phyloP scores from a whole-genome alignment of 352 stramenopile species.

The Globisporangium perplexum region DNA sequence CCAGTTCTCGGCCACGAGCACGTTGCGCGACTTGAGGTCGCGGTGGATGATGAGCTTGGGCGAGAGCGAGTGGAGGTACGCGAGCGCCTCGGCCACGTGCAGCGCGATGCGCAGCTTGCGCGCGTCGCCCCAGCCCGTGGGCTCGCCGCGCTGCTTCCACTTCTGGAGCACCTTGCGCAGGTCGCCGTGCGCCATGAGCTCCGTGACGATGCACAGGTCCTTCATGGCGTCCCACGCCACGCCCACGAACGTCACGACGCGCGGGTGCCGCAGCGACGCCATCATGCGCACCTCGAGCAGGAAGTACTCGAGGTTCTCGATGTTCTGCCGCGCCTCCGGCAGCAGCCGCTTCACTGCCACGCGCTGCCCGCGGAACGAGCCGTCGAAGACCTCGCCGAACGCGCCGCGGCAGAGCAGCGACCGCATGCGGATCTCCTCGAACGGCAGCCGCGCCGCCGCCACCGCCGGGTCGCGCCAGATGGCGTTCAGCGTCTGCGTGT shows the following conservation, averaged over 20 bases:
- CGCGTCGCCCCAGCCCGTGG: conserved; percentile 8
- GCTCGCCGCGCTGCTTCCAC: conserved; percentile 10
- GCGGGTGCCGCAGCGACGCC: conserved; percentile 30
- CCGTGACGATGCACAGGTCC: conserved; percentile 27
- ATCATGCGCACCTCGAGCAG: conserved; percentile 44
- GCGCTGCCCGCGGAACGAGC: conserved; percentile 24
- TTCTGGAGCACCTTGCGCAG: conserved; percentile 21
- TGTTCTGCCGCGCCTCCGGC: conserved; percentile 27
- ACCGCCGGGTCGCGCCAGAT: conserved; percentile 47
- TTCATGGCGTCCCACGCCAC: conserved; percentile 31
- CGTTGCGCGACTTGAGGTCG: conserved; percentile 81
- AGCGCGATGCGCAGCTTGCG: conserved; percentile 45
- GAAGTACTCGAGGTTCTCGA: conserved; percentile 44
- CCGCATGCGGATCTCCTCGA: conserved; percentile 28
- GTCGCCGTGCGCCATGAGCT: conserved; percentile 33
- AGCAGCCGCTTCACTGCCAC: conserved; percentile 52
- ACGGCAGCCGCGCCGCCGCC: conserved; percentile 37
- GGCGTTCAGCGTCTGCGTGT: conserved; percentile 11
- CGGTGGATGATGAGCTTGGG: conserved; percentile 65
- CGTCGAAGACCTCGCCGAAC: conserved; percentile 40
- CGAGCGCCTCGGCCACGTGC: conserved; percentile 50
- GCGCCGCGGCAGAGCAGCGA: conserved; percentile 37
- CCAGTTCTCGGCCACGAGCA: conserved; percentile 49
- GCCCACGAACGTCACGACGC: conserved; percentile 31
- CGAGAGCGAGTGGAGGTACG: conserved; percentile 54